These are phyloP conservation scores for Mycena galopus DNA, from an alignment of 768 basidiomycete species.

Conservation along the genomic window DNA sequence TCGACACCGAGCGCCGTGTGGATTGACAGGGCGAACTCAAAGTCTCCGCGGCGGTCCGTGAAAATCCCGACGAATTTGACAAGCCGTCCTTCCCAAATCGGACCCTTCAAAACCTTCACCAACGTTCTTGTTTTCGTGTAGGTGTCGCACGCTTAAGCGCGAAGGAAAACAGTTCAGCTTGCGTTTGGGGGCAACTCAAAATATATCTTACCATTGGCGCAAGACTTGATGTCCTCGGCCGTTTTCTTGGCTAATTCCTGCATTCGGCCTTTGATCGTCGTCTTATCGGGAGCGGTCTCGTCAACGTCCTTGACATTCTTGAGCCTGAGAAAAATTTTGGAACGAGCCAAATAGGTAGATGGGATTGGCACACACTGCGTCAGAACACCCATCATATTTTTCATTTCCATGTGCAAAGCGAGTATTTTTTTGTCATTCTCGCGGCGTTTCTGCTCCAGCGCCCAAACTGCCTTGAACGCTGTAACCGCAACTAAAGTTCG, in stretches of 20 bases:
- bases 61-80: conserved; percentile 40
- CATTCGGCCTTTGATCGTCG: conserved; percentile 48
- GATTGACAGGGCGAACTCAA: conserved; percentile 44
- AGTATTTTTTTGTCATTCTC: conserved; percentile 56
- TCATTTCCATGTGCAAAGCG: conserved; percentile 54
- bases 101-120: conserved; percentile 49
- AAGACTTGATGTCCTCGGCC: conserved; percentile 48
- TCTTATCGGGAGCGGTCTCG: conserved; percentile 44
- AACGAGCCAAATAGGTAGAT: too few relatives aligned
- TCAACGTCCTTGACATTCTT: conserved; percentile 45
- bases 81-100: conserved; percentile 45
- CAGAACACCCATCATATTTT: too few relatives aligned
- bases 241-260: conserved; percentile 41
- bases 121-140: conserved; percentile 19
- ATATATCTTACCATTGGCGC: conserved; percentile 48
- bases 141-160: conserved; percentile 6
- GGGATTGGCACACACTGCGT: conserved; percentile 53
- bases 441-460: conserved; percentile 52
- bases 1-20: conserved; percentile 44
- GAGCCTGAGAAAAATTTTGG: conserved; percentile 40
- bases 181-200: conserved; percentile 39
- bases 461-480: conserved; percentile 56
- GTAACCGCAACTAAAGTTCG: conserved; percentile 48
- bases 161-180: too few relatives aligned
- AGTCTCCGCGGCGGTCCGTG: conserved; percentile 39